Percentiles rank a stretch among this genome's conserved stretches.
These are phyloP conservation scores for Claviceps sp. DNA, from an alignment of 2,329 filamentous ascomycete genomes.

Conservation along the genomic window DNA sequence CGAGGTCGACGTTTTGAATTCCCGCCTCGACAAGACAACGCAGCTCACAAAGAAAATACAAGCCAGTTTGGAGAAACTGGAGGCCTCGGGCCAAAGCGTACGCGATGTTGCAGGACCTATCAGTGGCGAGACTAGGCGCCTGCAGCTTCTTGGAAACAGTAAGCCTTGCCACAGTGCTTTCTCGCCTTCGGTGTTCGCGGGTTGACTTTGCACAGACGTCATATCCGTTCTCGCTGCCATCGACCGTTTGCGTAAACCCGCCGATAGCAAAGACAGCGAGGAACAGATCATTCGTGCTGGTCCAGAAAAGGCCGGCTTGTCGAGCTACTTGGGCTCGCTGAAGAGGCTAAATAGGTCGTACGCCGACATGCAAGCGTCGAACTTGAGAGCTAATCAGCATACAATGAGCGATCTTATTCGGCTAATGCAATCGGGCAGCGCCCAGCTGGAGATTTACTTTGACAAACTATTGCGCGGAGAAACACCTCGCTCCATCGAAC, in stretches of 20 bases:
- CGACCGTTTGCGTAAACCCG: constrained; percentile 76
- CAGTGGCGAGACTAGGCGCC: constrained; percentile 77
- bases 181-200: neutral
- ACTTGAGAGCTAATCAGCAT: constrained; percentile 81
- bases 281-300: constrained; percentile 81
- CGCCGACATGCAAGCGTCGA: constrained; percentile 73
- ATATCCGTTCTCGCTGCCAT: constrained; percentile 78
- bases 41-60: constrained; percentile 93
- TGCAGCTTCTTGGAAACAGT: constrained; percentile 81
- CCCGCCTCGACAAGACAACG: constrained; percentile 77
- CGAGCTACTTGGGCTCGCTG: constrained; percentile 77
- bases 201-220: constrained; percentile 46
- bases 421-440: constrained; percentile 65
- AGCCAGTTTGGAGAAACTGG: constrained; percentile 68
- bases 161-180: constrained; percentile 16
- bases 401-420: constrained; percentile 68
- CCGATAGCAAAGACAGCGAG: constrained; percentile 82
- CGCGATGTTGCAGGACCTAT: constrained; percentile 86
- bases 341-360: constrained; percentile 82
- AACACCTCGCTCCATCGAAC: constrained; percentile 70
- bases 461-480: constrained; percentile 62
- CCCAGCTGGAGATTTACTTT: constrained; percentile 75
- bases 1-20: constrained; percentile 58
- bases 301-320: constrained; percentile 70
- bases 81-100: constrained; percentile 80